Evolutionary conservation across 495 filamentous ascomycete genomes (phyloP).

Genomic region (Podospora comata): DNA sequence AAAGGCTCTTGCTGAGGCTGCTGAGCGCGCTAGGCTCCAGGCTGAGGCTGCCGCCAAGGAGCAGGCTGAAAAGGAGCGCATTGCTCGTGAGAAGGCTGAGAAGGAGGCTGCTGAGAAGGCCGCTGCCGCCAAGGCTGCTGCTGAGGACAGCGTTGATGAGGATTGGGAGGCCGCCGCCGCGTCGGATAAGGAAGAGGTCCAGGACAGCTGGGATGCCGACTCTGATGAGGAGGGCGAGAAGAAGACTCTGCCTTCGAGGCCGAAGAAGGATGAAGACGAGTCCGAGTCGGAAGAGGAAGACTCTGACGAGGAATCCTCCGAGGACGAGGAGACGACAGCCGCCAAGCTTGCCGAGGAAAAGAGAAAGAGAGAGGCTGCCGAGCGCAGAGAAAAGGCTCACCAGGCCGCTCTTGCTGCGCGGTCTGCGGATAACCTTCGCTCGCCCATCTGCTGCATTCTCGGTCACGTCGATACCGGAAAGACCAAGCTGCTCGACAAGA

Average conservation of each 20-base stretch:
- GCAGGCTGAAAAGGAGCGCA: conserved; percentile 50
- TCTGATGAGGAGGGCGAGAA: conserved; percentile 68
- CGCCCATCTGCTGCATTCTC: conserved; percentile 98
- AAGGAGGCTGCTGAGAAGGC: conserved; percentile 57
- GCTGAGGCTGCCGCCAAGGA: conserved; percentile 64
- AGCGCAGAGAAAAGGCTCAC: conserved; percentile 80
- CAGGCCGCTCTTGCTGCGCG: conserved; percentile 88
- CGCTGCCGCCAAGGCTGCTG: conserved; percentile 49
- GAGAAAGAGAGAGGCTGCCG: conserved; percentile 86
- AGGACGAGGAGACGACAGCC: conserved; percentile 68
- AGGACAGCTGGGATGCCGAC: conserved; percentile 92
- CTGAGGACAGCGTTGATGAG: conserved; percentile 61
- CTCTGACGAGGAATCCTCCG: conserved; percentile 54
- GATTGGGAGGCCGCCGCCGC: conserved; percentile 89
- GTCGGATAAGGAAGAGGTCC: conserved; percentile 67
- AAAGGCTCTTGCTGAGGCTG: conserved; percentile 67
- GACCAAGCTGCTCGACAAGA: conserved; percentile 97
- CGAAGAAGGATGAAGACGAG: conserved; percentile 38
- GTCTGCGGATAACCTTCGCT: conserved; percentile 90
- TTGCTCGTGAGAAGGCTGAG: conserved; percentile 50
- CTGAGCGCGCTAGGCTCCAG: conserved; percentile 60
- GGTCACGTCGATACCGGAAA: conserved; percentile 99
- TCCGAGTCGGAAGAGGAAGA: conserved; percentile 35
- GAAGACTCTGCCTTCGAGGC: conserved; percentile 14
- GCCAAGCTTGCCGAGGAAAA: conserved; percentile 64